phyloP scores from a whole-genome alignment of 176 grass and related monocot genomes.

The Coix lacrymajobi region DNA sequence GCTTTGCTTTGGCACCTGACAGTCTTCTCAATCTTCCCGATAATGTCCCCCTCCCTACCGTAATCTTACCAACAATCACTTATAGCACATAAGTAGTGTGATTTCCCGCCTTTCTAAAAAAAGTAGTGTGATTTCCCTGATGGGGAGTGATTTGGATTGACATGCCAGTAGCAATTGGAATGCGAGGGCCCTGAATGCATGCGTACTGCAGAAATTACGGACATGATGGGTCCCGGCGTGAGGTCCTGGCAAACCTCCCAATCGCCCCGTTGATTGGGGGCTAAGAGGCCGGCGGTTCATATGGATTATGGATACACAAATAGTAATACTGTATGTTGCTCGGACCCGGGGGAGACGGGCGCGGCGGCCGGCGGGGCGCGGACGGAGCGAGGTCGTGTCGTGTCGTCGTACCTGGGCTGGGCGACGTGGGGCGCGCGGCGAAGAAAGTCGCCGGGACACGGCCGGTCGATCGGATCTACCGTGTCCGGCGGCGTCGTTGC shows the following conservation, averaged over 20 bases:
- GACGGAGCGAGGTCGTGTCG: not conserved
- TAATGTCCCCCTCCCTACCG: slow-evolving; percentile 32
- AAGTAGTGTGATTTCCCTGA: not conserved
- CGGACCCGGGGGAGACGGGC: no score
- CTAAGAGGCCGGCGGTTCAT: not conserved
- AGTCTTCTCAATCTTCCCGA: slow-evolving; percentile 29
- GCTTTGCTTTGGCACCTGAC: not conserved
- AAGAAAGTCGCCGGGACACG: not conserved
- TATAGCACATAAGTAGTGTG: not conserved
- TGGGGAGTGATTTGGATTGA: no score
- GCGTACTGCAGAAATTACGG: not conserved
- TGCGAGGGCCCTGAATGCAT: not conserved
- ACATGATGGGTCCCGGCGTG: not conserved
- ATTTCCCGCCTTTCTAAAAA: no score
- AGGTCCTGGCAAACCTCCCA: not conserved
- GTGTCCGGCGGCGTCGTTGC: not conserved
- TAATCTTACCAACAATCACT: slow-evolving; percentile 9
- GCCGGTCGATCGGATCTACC: not conserved
- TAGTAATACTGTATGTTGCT: no score
- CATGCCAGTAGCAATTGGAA: not conserved
- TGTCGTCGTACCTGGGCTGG: no score
- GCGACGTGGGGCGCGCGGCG: not conserved
- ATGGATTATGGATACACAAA: no score
- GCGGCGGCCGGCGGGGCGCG: not conserved
- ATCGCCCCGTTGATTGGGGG: not conserved